Base-by-base conservation (phyloP, 1,139 yeast genomes). In the Scheffersomyces parashehatae region DNA sequence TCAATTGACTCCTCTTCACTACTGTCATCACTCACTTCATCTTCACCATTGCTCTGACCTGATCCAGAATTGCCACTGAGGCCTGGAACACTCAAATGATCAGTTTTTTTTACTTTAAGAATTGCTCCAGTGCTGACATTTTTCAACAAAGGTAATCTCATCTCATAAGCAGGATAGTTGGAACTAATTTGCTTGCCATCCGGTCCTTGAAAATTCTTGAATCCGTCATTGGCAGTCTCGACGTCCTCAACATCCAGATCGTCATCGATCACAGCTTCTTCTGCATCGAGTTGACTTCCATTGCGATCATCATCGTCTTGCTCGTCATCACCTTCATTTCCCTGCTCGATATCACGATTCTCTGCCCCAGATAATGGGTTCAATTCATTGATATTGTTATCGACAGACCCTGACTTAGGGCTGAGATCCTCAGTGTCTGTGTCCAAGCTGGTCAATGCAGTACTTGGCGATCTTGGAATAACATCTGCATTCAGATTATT, bases 131-230 rank as follows among this genome's bases (percentile, higher is more conserved):
- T 46, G 43, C 73, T 67, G 14, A 54, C 53, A 46, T 62, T 60
- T 35, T 60, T 55, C 36, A 69, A 52, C 35, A 69, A 56, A 0
- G 74, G 74, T 3, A 68, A 43, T 40, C 68, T 51, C 49, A 67
- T 74, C 8, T 59, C 64, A 46, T 62, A 68, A 26, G 48, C 47
- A 5, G 26, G 26, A 7, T 20, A 20, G 3, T 6, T 20, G 26
- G 26, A 20, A 3, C 64, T 50, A 24, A 58, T 65, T 38, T 64
- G 61, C 3, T 65, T 52, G 29, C 49, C 37, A 8, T 58, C 37
- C 40, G 62, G 58, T 6, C 35, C 42, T 30, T 38, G 44, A 13
- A 47, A 51, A 28, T 36, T 44, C 15, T 42, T 26, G 36, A 29
- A 45, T 3, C 41, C 42, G 10, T 42, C 49, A 20, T 31, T 48